A percentile compares a stretch with the other conserved stretches of the same genome.
Conservation (phyloP, 2,329 filamentous ascomycete species). For the Hymenotorrendiella dingleyae region DNA sequence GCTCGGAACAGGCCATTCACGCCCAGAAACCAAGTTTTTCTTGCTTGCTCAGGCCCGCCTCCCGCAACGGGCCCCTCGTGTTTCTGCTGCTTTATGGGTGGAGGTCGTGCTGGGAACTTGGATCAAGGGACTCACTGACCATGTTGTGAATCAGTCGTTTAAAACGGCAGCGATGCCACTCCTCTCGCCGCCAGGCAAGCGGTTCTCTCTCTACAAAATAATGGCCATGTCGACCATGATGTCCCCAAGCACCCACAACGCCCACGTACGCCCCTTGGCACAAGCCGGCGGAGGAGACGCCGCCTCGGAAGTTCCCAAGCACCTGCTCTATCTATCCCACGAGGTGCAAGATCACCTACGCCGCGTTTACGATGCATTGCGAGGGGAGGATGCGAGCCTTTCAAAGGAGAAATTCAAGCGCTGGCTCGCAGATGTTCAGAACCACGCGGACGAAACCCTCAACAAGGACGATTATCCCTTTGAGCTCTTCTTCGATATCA, state of each 20-base stretch:
- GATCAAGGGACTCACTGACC: slow-evolving; percentile 4
- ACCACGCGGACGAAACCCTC: slow-evolving; percentile 15
- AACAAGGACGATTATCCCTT: slow-evolving; percentile 29
- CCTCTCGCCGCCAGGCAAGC: slow-evolving; percentile 24
- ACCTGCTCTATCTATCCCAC: slow-evolving; percentile 39
- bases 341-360: slow-evolving; percentile 44
- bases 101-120: too few relatives aligned
- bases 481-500: slow-evolving; percentile 27
- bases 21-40: too few relatives aligned
- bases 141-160: slow-evolving; percentile 11
- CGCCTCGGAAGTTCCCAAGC: slow-evolving; percentile 16
- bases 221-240: slow-evolving; percentile 31
- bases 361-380: slow-evolving; percentile 41
- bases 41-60: too few relatives aligned
- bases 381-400: slow-evolving; percentile 31
- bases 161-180: slow-evolving; percentile 17
- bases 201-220: slow-evolving; percentile 30
- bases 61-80: too few relatives aligned
- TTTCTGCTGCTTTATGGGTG: too few relatives aligned
- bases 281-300: slow-evolving; percentile 23
- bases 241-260: slow-evolving; percentile 20
- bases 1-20: too few relatives aligned
- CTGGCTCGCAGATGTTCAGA: slow-evolving; percentile 48
- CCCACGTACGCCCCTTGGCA: slow-evolving; percentile 19
- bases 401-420: slow-evolving; percentile 36